Percentiles rank a stretch among this genome's conserved stretches.
Conservation (phyloP, 2,329 filamentous ascomycete species). For the Phialophora chinensis region DNA sequence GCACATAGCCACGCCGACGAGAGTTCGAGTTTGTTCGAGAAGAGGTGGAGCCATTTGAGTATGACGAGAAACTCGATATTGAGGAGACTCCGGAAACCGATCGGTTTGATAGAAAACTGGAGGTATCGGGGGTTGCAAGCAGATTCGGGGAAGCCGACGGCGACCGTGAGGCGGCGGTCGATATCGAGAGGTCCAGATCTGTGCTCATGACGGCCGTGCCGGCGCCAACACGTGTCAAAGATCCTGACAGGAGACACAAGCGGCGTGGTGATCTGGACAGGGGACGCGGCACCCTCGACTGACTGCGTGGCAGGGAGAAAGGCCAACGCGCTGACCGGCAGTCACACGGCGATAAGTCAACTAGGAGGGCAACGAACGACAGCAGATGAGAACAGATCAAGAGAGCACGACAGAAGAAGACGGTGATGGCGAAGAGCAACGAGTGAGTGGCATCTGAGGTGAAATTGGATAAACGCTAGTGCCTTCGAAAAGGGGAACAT, state of each 20-base stretch:
- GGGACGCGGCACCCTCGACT: neutral
- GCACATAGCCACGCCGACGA: conserved; percentile 77
- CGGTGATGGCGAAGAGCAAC: conserved; percentile 3
- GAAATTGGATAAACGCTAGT: conserved; percentile 30
- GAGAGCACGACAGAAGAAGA: conserved; percentile 7
- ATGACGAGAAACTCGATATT: conserved; percentile 52
- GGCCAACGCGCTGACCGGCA: conserved; percentile 8
- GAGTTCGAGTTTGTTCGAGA: conserved; percentile 51
- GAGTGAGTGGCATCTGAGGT: conserved; percentile 13
- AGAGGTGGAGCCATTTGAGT: conserved; percentile 51
- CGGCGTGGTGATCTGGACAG: neutral
- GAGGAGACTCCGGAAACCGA: conserved; percentile 56
- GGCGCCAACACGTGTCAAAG: conserved; percentile 4
- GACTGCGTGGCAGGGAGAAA: conserved; percentile 1
- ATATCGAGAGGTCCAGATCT: conserved; percentile 26
- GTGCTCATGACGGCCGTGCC: conserved; percentile 25
- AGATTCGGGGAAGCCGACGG: conserved; percentile 37
- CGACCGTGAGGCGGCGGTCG: conserved; percentile 24
- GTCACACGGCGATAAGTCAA: conserved; percentile 3
- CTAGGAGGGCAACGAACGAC: conserved; percentile 9
- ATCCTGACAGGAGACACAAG: neutral
- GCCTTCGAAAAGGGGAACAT: conserved; percentile 22
- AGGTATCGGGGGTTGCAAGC: conserved; percentile 31
- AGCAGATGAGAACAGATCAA: conserved; percentile 3
- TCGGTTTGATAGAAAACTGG: conserved; percentile 44